Evolutionary conservation across 1,284 basidiomycete genomes (phyloP).

Genomic region (Boletus semigastroideus): DNA sequence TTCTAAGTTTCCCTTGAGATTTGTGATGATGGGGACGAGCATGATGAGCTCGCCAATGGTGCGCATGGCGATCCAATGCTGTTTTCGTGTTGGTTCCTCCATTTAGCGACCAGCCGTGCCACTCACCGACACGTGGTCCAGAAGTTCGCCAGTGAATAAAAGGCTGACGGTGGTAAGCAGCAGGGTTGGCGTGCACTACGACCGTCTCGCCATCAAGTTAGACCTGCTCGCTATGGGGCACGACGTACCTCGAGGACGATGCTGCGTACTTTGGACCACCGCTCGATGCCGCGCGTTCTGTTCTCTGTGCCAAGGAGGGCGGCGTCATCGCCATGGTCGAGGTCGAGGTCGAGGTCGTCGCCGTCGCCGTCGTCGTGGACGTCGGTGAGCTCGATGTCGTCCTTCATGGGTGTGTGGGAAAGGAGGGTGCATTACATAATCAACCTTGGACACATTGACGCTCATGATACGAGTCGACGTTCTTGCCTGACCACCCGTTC

Average conservation of each 20-base stretch:
- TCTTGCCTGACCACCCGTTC: too few relatives aligned
- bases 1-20: conserved; percentile 95
- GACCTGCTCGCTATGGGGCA: background rate
- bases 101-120: conserved; percentile 6
- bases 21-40: conserved; percentile 92
- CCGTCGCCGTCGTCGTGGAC: conserved; percentile 1
- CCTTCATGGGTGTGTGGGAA: conserved; percentile 29
- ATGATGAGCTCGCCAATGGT: conserved; percentile 95
- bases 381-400: conserved; percentile 37
- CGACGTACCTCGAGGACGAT: conserved; percentile 65
- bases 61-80: conserved; percentile 89
- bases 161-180: conserved; percentile 71
- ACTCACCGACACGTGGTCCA: conserved; percentile 83
- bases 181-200: conserved; percentile 72
- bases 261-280: conserved; percentile 54
- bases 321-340: conserved; percentile 26
- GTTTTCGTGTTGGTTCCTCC: conserved; percentile 6
- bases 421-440: conserved; percentile 28
- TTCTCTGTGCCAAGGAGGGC: conserved; percentile 35
- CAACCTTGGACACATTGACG: conserved; percentile 30
- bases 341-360: conserved; percentile 3
- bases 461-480: conserved; percentile 26
- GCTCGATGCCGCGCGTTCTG: conserved; percentile 28
- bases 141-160: conserved; percentile 85
- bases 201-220: conserved; percentile 8